Evolutionary conservation across 2,329 filamentous ascomycete species (phyloP).

Genomic region (Cladobotryum protrusum): DNA sequence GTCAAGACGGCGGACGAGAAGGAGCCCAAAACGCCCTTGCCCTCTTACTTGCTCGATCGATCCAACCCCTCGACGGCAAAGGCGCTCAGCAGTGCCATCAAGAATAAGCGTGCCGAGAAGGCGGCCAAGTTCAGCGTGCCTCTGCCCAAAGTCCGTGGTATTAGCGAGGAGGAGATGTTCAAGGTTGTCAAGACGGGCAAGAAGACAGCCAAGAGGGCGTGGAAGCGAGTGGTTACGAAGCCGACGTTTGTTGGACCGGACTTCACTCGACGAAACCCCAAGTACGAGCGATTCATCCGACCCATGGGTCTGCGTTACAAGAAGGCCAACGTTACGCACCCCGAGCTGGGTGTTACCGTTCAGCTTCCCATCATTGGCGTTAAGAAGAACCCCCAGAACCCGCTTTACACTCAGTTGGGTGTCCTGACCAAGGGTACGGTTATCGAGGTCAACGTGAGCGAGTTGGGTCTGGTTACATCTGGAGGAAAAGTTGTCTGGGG

Average conservation of each 20-base stretch:
- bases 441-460: slow-evolving; percentile 88
- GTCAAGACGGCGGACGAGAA: slow-evolving; percentile 82
- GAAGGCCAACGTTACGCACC: slow-evolving; percentile 56
- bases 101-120: slow-evolving; percentile 92
- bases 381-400: slow-evolving; percentile 69
- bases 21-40: slow-evolving; percentile 74
- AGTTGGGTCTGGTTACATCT: slow-evolving; percentile 84
- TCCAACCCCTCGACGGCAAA: slow-evolving; percentile 53
- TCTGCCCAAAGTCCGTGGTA: slow-evolving; percentile 84
- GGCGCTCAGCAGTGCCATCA: slow-evolving; percentile 77
- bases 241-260: slow-evolving; percentile 75
- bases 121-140: slow-evolving; percentile 90
- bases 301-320: slow-evolving; percentile 47
- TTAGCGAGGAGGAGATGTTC: slow-evolving; percentile 96
- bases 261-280: slow-evolving; percentile 84
- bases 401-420: slow-evolving; percentile 86
- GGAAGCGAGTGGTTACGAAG: slow-evolving; percentile 64
- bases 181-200: slow-evolving; percentile 93
- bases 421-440: slow-evolving; percentile 76
- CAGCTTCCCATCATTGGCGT: slow-evolving; percentile 71
- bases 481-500: slow-evolving; percentile 93
- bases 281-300: slow-evolving; percentile 55
- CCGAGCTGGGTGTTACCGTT: slow-evolving; percentile 78
- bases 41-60: slow-evolving; percentile 92
- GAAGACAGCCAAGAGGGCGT: slow-evolving; percentile 81